Conservation (phyloP, 1,284 basidiomycete species). For the Ceratobasidium theobromae region DNA sequence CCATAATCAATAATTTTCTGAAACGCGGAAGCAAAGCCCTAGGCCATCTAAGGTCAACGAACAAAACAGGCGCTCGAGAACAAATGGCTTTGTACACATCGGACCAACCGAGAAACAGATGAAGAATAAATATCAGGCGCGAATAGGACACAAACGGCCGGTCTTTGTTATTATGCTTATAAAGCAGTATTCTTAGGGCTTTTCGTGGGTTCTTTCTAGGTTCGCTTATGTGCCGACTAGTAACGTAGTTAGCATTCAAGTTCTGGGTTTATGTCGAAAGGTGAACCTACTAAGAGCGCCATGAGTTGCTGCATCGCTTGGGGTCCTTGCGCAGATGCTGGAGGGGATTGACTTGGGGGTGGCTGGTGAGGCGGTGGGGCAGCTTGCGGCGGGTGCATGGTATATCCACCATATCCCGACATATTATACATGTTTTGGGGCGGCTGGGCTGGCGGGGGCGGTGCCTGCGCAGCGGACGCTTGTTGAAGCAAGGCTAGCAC, state of each 20-base stretch:
- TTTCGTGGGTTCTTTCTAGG: not conserved
- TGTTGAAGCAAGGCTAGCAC: conserved; percentile 63
- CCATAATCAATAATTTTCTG: not conserved
- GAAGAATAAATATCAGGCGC: conserved; percentile 1
- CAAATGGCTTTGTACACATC: not conserved
- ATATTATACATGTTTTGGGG: conserved; percentile 10
- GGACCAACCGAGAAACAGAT: not conserved
- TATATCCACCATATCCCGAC: conserved; percentile 5
- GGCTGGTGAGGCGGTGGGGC: not conserved
- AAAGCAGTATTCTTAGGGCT: not conserved
- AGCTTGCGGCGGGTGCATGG: not conserved
- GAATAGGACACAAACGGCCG: not conserved
- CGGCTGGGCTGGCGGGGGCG: conserved; percentile 41
- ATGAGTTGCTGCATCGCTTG: conserved; percentile 36
- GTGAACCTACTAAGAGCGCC: conserved; percentile 35
- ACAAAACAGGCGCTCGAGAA: not conserved
- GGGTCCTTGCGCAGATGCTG: conserved; percentile 4
- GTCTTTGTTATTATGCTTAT: not conserved
- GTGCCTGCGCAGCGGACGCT: conserved; percentile 47
- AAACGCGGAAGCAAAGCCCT: not conserved
- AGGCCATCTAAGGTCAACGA: not conserved
- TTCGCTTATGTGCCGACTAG: not conserved
- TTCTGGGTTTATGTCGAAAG: not conserved
- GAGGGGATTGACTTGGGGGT: conserved; percentile 16
- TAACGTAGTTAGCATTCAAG: not conserved